Evolutionary conservation across 139 green algal genomes (phyloP).

Genomic region (Microglena sp.): DNA sequence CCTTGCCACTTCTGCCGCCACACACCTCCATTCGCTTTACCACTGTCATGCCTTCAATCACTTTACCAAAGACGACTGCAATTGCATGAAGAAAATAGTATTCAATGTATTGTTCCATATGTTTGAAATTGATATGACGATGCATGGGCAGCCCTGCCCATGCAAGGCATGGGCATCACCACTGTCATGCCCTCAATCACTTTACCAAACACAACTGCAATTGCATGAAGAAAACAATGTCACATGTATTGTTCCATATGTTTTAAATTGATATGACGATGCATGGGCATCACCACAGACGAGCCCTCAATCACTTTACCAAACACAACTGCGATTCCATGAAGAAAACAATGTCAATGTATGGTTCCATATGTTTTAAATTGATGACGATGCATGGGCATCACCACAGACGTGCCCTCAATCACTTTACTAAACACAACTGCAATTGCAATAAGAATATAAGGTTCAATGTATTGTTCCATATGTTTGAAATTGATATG

Average conservation of each 20-base stretch:
- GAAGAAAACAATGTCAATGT: conserved; percentile 7
- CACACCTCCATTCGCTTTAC: conserved; percentile 62
- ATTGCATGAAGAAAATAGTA: conserved; percentile 9
- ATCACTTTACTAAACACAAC: too few species aligned
- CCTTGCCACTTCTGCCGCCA: conserved; percentile 50
- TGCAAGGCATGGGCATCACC: conserved; percentile 61
- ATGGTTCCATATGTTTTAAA: neutral
- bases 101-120: neutral
- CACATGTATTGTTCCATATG: neutral
- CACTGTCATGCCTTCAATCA: conserved; percentile 73
- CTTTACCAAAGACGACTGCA: conserved; percentile 80
- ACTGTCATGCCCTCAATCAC: conserved; percentile 75
- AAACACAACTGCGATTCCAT: too few species aligned
- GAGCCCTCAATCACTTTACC: too few species aligned
- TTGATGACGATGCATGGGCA: too few species aligned
- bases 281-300: too few species aligned
- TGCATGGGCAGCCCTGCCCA: too few species aligned
- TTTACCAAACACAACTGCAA: conserved; percentile 80
- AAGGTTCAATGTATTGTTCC: neutral
- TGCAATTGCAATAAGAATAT: conserved; percentile 31
- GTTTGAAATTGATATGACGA: neutral
- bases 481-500: neutral
- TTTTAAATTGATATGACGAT: neutral
- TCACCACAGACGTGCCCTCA: too few species aligned
- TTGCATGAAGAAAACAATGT: conserved; percentile 11